Evolutionary conservation across 2,329 filamentous ascomycete species (phyloP).

Genomic region (Aspergillus sp.): DNA sequence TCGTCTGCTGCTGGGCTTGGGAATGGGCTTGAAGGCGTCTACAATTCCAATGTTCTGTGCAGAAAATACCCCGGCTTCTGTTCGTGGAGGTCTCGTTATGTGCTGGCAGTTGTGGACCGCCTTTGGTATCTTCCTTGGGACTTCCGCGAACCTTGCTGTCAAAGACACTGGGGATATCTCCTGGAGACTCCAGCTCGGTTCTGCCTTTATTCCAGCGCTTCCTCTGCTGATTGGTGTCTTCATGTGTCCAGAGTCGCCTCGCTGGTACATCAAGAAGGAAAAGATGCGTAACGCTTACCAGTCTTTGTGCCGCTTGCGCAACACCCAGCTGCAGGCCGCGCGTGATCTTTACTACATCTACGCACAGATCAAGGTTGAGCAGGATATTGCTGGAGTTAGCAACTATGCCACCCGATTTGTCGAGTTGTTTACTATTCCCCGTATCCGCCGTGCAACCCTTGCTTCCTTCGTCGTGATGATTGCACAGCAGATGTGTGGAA

Average conservation of each 20-base stretch:
- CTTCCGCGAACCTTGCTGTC: constrained; percentile 65
- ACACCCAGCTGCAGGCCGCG: constrained; percentile 61
- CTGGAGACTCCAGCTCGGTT: constrained; percentile 66
- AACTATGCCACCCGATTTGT: constrained; percentile 64
- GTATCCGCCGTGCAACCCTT: constrained; percentile 63
- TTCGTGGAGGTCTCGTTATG: constrained; percentile 61
- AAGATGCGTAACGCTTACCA: constrained; percentile 62
- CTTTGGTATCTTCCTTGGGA: constrained; percentile 68
- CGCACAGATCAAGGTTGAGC: constrained; percentile 53
- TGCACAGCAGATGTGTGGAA: constrained; percentile 70
- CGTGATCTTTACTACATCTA: constrained; percentile 65
- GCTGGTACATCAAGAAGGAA: constrained; percentile 69
- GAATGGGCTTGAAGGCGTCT: constrained; percentile 63
- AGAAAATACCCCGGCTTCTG: constrained; percentile 57
- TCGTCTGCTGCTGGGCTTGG: constrained; percentile 61
- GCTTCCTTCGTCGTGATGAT: constrained; percentile 82
- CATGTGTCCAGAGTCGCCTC: constrained; percentile 65
- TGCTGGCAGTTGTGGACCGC: constrained; percentile 57
- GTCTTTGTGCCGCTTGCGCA: constrained; percentile 60
- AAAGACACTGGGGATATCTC: constrained; percentile 60
- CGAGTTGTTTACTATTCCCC: constrained; percentile 53
- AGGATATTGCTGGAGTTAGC: constrained; percentile 44
- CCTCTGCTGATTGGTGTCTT: constrained; percentile 61
- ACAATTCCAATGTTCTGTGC: constrained; percentile 59
- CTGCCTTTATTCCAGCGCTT: constrained; percentile 66